Evolutionary conservation across 371 early-diverging fungal genomes (phyloP).

Genomic region (Furculomyces boomerangus): DNA sequence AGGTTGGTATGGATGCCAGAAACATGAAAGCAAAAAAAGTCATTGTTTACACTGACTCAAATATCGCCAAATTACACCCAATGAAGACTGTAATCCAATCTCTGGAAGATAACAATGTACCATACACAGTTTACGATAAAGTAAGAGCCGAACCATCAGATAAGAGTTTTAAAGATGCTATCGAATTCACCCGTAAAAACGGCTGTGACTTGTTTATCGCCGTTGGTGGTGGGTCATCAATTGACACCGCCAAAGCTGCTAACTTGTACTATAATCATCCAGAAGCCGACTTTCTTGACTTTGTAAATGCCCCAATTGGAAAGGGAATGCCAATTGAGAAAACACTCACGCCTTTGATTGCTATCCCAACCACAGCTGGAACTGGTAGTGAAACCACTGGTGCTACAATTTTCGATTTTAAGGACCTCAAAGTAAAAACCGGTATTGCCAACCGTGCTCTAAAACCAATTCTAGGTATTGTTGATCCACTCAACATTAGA

Average conservation of each 20-base stretch:
- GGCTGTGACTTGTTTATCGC: constrained; percentile 72
- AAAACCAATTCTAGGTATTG: constrained; percentile 70
- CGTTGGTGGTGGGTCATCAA: constrained; percentile 85
- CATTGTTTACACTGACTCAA: constrained; percentile 69
- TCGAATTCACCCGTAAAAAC: constrained; percentile 54
- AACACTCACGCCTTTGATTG: constrained; percentile 60
- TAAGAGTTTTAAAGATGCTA: constrained; percentile 52
- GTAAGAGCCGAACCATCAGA: constrained; percentile 79
- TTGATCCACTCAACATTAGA: constrained; percentile 74
- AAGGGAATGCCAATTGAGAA: constrained; percentile 56
- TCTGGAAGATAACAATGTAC: constrained; percentile 46
- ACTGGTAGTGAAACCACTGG: constrained; percentile 90
- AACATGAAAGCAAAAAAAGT: constrained; percentile 66
- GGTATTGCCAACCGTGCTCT: constrained; percentile 76
- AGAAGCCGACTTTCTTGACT: constrained; percentile 71
- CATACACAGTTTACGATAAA: constrained; percentile 52
- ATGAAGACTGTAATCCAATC: constrained; percentile 60
- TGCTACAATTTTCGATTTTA: constrained; percentile 77
- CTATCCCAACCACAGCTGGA: constrained; percentile 61
- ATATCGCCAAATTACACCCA: constrained; percentile 50
- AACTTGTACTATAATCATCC: constrained; percentile 67
- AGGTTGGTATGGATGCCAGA: constrained; percentile 69
- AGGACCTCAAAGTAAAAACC: constrained; percentile 67
- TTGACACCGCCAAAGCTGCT: constrained; percentile 84
- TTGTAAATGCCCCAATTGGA: constrained; percentile 89